Conservation (phyloP, 83 land plant species). For the Diphasiastrum complanatum region DNA sequence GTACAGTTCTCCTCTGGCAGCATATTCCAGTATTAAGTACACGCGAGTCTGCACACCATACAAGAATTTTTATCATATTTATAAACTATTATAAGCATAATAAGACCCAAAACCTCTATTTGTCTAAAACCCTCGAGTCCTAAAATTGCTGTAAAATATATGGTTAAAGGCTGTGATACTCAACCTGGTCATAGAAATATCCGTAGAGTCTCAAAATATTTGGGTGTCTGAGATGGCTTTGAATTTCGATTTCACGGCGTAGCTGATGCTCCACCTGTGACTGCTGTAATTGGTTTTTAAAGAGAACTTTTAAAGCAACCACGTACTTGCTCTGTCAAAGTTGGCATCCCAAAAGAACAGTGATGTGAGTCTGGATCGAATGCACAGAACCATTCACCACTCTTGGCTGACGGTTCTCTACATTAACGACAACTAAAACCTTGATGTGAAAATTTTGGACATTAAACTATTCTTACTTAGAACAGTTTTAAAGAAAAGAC, state of each 20-base stretch:
- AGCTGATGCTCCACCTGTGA: constrained; percentile 58
- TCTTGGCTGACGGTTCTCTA: too few relatives aligned
- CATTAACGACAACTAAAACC: too few relatives aligned
- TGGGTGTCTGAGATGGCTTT: constrained; percentile 60
- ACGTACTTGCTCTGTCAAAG: constrained; percentile 56
- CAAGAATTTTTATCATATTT: neutral
- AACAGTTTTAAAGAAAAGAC: neutral
- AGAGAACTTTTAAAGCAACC: constrained; percentile 73
- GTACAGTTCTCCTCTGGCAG: constrained; percentile 61
- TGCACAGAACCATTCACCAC: too few relatives aligned
- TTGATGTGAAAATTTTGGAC: neutral
- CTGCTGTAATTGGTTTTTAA: constrained; percentile 72
- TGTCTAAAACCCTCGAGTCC: neutral
- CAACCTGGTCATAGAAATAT: constrained; percentile 65
- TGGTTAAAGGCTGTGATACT: neutral
- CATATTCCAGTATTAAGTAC: constrained; percentile 62
- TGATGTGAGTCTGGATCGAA: too few relatives aligned
- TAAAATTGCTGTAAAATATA: neutral
- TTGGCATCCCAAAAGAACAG: too few relatives aligned
- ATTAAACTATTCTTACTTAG: neutral
- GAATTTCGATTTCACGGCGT: constrained; percentile 77
- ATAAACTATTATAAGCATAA: neutral
- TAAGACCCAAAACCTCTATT: neutral
- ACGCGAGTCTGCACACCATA: constrained; percentile 31
- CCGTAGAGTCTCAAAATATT: constrained; percentile 69